Evolutionary conservation across 1,284 basidiomycete species (phyloP).

Genomic region (Naganishia sp.): DNA sequence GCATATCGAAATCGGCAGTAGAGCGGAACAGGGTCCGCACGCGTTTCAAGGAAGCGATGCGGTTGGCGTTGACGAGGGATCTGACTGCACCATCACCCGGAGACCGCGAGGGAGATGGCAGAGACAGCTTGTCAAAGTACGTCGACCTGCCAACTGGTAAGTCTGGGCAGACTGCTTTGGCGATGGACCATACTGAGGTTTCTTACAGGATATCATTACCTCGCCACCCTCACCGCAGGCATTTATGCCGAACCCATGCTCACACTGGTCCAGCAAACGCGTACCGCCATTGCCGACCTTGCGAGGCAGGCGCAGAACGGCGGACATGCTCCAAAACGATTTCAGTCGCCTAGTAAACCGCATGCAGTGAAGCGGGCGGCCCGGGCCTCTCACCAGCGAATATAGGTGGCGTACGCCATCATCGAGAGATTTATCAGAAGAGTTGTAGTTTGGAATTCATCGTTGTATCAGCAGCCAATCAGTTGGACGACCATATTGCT

Average conservation of each 20-base stretch:
- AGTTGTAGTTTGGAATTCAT: too few species aligned
- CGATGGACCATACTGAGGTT: neutral
- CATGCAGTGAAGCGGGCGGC: too few species aligned
- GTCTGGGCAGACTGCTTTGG: neutral
- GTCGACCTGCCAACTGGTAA: conserved; percentile 8
- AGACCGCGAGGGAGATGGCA: neutral
- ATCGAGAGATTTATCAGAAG: too few species aligned
- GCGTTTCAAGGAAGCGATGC: conserved; percentile 33
- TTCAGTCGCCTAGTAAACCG: too few species aligned
- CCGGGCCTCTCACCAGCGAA: too few species aligned
- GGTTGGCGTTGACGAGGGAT: conserved; percentile 26
- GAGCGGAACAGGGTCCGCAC: conserved; percentile 30
- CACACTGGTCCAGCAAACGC: conserved; percentile 4
- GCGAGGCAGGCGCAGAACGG: neutral
- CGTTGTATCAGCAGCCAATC: too few species aligned
- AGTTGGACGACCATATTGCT: too few species aligned
- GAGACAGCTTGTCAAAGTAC: too few species aligned
- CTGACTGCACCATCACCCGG: neutral
- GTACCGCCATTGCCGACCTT: conserved; percentile 4
- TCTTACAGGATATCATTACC: conserved; percentile 7
- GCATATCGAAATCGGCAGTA: conserved; percentile 31
- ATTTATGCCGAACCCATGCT: conserved; percentile 20
- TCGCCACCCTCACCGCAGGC: conserved; percentile 6
- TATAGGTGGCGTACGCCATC: too few species aligned
- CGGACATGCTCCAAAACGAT: neutral